Evolutionary conservation across 2,329 filamentous ascomycete species (phyloP).

Genomic region (Cryphonectria nitschkei): DNA sequence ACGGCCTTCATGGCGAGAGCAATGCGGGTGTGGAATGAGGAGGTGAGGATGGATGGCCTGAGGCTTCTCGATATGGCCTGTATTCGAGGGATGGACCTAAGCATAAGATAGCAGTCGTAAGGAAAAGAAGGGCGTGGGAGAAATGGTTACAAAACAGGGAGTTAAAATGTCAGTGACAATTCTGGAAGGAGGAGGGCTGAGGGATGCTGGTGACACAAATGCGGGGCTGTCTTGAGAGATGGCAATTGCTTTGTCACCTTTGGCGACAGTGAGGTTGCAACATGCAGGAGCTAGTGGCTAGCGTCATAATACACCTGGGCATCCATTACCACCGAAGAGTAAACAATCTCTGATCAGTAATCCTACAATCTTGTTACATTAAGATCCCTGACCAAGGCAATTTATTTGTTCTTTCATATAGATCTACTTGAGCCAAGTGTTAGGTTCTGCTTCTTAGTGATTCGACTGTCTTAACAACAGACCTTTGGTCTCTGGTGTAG

Average conservation of each 20-base stretch:
- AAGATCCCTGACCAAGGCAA: not conserved
- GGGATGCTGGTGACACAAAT: not conserved
- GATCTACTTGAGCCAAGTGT: not conserved
- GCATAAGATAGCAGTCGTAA: constrained; percentile 3
- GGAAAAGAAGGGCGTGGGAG: no score
- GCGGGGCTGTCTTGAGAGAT: not conserved
- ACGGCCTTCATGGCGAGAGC: constrained; percentile 25
- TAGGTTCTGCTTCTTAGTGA: not conserved
- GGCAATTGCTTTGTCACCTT: not conserved
- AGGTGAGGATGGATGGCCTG: constrained; percentile 7
- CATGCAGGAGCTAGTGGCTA: not conserved
- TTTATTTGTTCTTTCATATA: not conserved
- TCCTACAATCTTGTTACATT: not conserved
- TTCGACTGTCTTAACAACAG: not conserved
- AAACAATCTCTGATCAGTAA: no score
- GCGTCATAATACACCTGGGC: not conserved
- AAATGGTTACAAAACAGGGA: not conserved
- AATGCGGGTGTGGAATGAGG: constrained; percentile 10
- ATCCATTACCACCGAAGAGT: not conserved
- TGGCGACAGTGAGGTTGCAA: not conserved
- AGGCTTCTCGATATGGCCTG: constrained; percentile 27
- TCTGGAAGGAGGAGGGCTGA: not conserved
- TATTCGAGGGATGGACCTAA: constrained; percentile 19
- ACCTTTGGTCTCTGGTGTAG: no score
- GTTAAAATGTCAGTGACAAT: not conserved